Evolutionary conservation across 1,284 basidiomycete species (phyloP), one percentile per base, ranked within the genome.

Genomic region (Paramarasmius palmivorus): DNA sequence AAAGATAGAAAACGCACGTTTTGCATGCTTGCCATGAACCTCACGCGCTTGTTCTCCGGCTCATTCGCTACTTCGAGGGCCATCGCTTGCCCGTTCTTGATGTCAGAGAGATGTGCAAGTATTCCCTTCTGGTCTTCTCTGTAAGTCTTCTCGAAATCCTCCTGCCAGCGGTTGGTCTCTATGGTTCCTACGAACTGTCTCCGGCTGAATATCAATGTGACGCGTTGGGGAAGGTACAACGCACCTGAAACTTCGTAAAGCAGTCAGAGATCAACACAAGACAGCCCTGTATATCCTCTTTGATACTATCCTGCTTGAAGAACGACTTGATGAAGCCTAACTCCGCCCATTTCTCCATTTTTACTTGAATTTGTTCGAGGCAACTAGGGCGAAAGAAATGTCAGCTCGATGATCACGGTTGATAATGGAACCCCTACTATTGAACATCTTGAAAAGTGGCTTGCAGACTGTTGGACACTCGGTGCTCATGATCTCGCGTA

Each of bases 101-200:
- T 73, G 46, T 75, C 71, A 25, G 75, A 72, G 1, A 83, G 66
- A 45, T 67, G 72, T 14, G 61, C 56, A 12, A 78, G 42, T 20
- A 78, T 61, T 50, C 79, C 74, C 4, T 61, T 56, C 45, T 75
- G 72, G 57, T 82, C 79, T n/a, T 63, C 65, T 54, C 67, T 63
- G 10, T 59, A 60, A 37, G 70, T 75, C 3, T 57, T 59, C 23
- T 62, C 60, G 53, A 79, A 73, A 20, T 74, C 69, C 3, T 61
- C 58, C 58, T 81, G 78, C 81, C 80, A 83, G 15, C 63, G 61
- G 35, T 72, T 73, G 7, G 76, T 71, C 41, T 76, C 74, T n/a
- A 76, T 61, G 25, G 73, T 69, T 12, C 77, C 75, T 20, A 66
- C 65, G 34, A 82, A 59, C 78, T 23, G 38, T 32, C 7, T 6